A percentile compares a stretch with the other conserved stretches of the same genome.
phyloP scores from a whole-genome alignment of 768 basidiomycete genomes.

The Strobilomyces dryophilus region DNA sequence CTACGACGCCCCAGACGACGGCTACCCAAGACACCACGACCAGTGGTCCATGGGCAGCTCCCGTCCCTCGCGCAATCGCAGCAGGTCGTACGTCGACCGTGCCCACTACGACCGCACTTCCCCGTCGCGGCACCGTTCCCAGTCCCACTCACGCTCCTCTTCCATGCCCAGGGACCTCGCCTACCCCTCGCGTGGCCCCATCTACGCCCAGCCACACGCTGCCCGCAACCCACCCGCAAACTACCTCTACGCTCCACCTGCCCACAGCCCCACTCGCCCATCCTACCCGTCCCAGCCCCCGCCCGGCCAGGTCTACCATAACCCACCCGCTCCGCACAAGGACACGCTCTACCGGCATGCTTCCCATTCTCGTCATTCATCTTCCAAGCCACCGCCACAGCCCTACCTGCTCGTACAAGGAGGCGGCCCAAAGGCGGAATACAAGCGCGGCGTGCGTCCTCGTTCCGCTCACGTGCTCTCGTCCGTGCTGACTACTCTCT shows the following conservation, averaged over 20 bases:
- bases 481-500: conserved; percentile 14
- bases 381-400: conserved; percentile 22
- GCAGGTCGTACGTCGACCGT: conserved; percentile 23
- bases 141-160: conserved; percentile 24
- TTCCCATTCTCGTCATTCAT: conserved; percentile 20
- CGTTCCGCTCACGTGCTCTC: conserved; percentile 9
- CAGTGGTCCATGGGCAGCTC: conserved; percentile 20
- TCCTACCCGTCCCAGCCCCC: conserved; percentile 25
- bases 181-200: conserved; percentile 11
- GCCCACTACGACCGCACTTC: conserved; percentile 15
- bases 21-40: conserved; percentile 9
- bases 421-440: conserved; percentile 29
- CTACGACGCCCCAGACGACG: conserved; percentile 15
- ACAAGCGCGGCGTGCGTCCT: conserved; percentile 29
- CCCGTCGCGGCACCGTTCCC: conserved; percentile 19
- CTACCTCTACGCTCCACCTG: conserved; percentile 16
- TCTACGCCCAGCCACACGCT: conserved; percentile 16
- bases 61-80: conserved; percentile 21
- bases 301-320: conserved; percentile 26
- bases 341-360: conserved; percentile 16
- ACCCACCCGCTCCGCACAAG: conserved; percentile 11
- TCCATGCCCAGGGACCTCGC: conserved; percentile 12
- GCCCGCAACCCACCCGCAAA: conserved; percentile 16
- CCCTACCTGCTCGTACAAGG: conserved; percentile 24
- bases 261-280: conserved; percentile 14